Evolutionary conservation across 2,329 filamentous ascomycete genomes (phyloP).

Genomic region (Fusarium sp.): DNA sequence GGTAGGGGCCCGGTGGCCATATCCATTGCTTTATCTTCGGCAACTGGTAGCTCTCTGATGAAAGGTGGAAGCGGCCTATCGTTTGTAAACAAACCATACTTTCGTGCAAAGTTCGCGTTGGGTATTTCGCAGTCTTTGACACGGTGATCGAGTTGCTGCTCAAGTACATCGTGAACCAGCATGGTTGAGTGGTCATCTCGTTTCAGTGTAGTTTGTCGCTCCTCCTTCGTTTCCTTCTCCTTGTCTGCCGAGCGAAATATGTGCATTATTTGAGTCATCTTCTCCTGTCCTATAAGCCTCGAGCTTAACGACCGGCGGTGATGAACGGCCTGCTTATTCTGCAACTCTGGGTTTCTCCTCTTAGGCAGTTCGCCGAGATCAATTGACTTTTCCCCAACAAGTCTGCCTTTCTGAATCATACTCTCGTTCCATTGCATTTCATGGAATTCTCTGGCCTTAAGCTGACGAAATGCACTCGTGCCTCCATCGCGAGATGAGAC

Average conservation of each 20-base stretch:
- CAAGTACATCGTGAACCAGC: slow-evolving; percentile 10
- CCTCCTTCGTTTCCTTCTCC: background rate
- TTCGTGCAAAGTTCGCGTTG: slow-evolving; percentile 58
- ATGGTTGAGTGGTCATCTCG: background rate
- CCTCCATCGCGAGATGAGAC: slow-evolving; percentile 53
- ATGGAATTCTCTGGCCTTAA: slow-evolving; percentile 54
- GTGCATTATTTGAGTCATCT: slow-evolving; percentile 18
- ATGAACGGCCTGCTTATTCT: background rate
- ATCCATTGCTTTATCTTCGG: slow-evolving; percentile 55
- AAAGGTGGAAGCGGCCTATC: slow-evolving; percentile 48
- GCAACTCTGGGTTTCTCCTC: background rate
- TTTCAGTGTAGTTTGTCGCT: background rate
- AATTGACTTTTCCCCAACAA: slow-evolving; percentile 49
- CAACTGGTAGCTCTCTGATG: slow-evolving; percentile 54
- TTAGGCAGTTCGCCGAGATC: slow-evolving; percentile 25
- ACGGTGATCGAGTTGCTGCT: slow-evolving; percentile 13
- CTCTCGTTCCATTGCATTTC: slow-evolving; percentile 54
- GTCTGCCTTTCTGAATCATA: slow-evolving; percentile 44
- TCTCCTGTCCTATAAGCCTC: background rate
- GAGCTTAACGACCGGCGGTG: slow-evolving; percentile 2
- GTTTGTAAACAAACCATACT: slow-evolving; percentile 51
- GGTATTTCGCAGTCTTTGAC: slow-evolving; percentile 53
- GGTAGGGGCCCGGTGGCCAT: slow-evolving; percentile 45
- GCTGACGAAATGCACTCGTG: slow-evolving; percentile 51
- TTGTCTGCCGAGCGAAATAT: slow-evolving; percentile 16